Base-by-base conservation (phyloP, 345 rosid species). In the Boechera divaricarpa region DNA sequence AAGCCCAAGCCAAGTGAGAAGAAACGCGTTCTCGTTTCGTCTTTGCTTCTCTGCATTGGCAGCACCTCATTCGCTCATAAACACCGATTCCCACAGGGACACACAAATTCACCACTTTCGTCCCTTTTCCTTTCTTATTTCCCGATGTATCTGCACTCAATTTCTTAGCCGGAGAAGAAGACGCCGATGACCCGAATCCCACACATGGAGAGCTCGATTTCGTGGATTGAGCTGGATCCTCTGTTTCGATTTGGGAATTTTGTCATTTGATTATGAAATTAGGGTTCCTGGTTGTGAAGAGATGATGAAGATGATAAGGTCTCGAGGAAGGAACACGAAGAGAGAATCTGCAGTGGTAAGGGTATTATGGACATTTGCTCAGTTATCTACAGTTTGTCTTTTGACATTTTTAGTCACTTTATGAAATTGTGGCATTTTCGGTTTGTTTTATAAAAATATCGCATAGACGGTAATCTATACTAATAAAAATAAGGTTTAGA, bases 1-100 rank as follows among this genome's bases (percentile, higher is more conserved):
- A 42, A 90, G 88, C 28, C 88, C 98, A 71, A 87, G 81, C 98
- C 98, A 90, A 11, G 95, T 76, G 33, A 94, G 87, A 66, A 94
- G 86, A 84, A 21, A 21, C 1, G 24, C 24, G 24, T 21, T 21
- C 24, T 21, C 24, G 24, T 21, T 21, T 21, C 24, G 24, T 21
- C 24, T 21, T 1, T 21, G 24, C 24, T 21, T 1, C 24, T 21
- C 24, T 21, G 24, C 24, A 21, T 21, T 1, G 24, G 24, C 24
- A 21, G 24, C 24, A 21, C 24, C 24, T 21, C 1, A 1, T 21
- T 21, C 24, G 24, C 24, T 21, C 24, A 21, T 21, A 21, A 21
- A 21, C 24, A 21, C 24, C 1, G 24, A 21, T 21, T 21, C 21
- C 21, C 21, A 21, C 21, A 21, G 24, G 24, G 24, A 21, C 24